Percentiles rank a stretch among this genome's conserved stretches.
These are phyloP conservation scores for Orbilia javanica DNA, from an alignment of 2,329 filamentous ascomycete species.

Conservation along the genomic window DNA sequence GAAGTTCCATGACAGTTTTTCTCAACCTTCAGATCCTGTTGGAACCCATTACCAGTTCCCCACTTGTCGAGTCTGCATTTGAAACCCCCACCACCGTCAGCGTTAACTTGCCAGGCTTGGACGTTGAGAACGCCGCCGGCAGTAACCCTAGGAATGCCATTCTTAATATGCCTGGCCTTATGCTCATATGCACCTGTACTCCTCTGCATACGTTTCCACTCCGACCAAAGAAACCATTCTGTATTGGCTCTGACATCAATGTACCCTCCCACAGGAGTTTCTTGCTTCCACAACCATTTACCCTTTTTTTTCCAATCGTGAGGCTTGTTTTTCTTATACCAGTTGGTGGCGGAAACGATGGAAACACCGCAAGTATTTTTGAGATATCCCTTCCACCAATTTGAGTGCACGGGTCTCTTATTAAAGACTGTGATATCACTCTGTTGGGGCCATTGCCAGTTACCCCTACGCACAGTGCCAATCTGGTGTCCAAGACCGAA, in stretches of 20 bases:
- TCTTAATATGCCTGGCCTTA: too few relatives aligned
- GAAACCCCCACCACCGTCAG: background rate
- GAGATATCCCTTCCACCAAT: constrained; percentile 1
- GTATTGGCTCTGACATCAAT: background rate
- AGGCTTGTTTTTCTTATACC: background rate
- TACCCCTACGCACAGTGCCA: background rate
- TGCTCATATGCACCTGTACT: too few relatives aligned
- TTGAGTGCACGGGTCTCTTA: background rate
- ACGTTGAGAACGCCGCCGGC: background rate
- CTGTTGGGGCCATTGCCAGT: background rate
- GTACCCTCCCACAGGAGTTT: background rate
- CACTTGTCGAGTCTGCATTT: background rate
- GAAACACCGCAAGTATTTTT: background rate
- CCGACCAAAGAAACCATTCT: background rate
- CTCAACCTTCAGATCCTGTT: background rate
- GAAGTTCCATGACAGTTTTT: background rate
- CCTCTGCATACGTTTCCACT: too few relatives aligned
- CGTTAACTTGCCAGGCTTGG: background rate
- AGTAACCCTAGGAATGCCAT: constrained; percentile 1
- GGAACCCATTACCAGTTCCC: background rate
- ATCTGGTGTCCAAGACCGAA: background rate
- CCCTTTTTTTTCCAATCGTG: background rate
- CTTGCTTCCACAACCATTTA: background rate
- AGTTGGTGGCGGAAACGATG: background rate
- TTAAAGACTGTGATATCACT: constrained; percentile 17